Conservation (phyloP, 2,329 filamentous ascomycete genomes). For the Macrophomina phaseolina region DNA sequence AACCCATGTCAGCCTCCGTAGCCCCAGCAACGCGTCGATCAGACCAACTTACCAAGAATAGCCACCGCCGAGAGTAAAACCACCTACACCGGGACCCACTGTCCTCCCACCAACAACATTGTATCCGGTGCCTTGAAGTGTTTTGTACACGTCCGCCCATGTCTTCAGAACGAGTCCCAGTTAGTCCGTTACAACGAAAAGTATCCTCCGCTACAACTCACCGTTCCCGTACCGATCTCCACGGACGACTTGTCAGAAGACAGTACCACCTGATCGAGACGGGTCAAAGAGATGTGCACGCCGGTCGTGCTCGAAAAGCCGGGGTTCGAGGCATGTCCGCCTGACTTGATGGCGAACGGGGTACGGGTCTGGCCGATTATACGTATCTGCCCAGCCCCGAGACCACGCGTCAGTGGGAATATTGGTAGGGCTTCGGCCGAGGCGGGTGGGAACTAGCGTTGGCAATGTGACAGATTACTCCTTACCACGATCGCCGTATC, state of each 20-base stretch:
- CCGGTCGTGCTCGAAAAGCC: slow-evolving; percentile 19
- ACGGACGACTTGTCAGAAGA: slow-evolving; percentile 8
- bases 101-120: slow-evolving; percentile 17
- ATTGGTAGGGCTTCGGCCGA: not conserved
- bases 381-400: not conserved
- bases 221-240: slow-evolving; percentile 4
- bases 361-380: not conserved
- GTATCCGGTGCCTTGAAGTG: not conserved
- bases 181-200: not conserved
- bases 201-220: not conserved
- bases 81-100: slow-evolving; percentile 1
- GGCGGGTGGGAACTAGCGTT: not conserved
- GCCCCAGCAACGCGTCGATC: no score
- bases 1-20: not conserved
- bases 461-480: not conserved
- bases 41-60: slow-evolving; percentile 1
- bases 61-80: slow-evolving; percentile 12
- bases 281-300: slow-evolving; percentile 10
- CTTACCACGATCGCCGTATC: not conserved
- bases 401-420: not conserved
- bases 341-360: slow-evolving; percentile 3
- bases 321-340: slow-evolving; percentile 10
- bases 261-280: slow-evolving; percentile 3
- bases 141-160: slow-evolving; percentile 4
- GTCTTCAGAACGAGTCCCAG: not conserved